Base-by-base conservation (phyloP, 495 filamentous ascomycete genomes). In the Niebla homalea region DNA sequence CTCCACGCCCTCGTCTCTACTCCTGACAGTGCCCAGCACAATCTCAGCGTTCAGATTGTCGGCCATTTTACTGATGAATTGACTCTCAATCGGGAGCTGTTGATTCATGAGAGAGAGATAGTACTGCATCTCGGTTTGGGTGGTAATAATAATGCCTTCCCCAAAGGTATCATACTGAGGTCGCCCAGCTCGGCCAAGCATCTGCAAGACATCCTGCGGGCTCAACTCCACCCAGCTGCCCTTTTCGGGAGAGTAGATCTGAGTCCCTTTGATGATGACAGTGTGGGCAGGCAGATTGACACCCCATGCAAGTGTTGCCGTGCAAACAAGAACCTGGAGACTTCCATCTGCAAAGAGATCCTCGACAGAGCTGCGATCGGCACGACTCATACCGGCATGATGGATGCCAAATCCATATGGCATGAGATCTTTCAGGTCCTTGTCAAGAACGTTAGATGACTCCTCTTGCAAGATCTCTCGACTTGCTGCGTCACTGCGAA, bases 11-110 rank as follows among this genome's bases (percentile, higher is more conserved):
- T 99, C 92, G 59, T 97, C 89, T 38, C 93, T 78, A 52, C 70
- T 93, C 21, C 92, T 77, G n/a, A 99, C 77, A 59, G 92, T 97
- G 35, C 93, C 92, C 16, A 99, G 76, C 11, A 99, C 92, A 63
- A 97, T 79, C 61, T 99, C 92, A 7, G 92, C 92, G 57, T 99
- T 99, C 60, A 99, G 73, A 57, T 95, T 99, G 70, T 99, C 92
- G 0, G 89, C 88, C 10, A 99, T 70, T 60, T 87, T 89, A 66
- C 87, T 89, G 44, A 92, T 77, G 58, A 99, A 81, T 59, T 99
- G 92, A 68, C 86, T 93, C 62, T 99, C 92, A 51, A 99, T 99
- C 1, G 92, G 93, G 39, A 99, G 67, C 67, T 99, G 92, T 68
- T 95, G 89, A 60, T 97, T 99, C 58, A 99, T 74, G 29, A 99